Evolutionary conservation across 2,329 filamentous ascomycete genomes (phyloP), one percentile per base, ranked within the genome.

Genomic region (Colletotrichum theobromicola): DNA sequence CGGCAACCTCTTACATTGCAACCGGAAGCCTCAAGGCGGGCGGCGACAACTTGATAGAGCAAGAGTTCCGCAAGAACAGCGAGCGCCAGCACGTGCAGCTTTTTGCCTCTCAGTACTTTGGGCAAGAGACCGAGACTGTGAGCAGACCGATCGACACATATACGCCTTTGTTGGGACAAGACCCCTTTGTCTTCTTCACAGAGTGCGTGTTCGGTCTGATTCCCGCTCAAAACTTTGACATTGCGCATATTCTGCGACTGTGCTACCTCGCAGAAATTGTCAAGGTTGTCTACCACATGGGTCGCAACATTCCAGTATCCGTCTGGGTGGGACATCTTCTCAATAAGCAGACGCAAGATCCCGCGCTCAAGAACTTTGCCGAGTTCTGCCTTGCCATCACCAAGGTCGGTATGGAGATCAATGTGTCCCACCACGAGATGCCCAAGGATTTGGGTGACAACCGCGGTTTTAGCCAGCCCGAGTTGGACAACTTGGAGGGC

Each of bases 201-300:
- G 94, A 98, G 81, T 93, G 91, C 79, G 92, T 94, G 1, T 90
- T 95, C 66, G 93, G 92, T 69, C 82, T 97, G 21, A 89, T 90
- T 8, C 89, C 93, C 10, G 89, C 93, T 3, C 90, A 95, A 32
- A 87, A 90, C 53, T 89, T 94, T 50, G 94, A 97, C 70, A 91
- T 97, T 55, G 90, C 93, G 53, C 94, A 98, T 82, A 83, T 98
- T 66, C 84, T 98, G 64, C 92, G 94, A 46, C 87, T 98, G 60
- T 98, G 95, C 84, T 98, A 98, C 81, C 89, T 98, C 70, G 95
- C 95, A 4, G 97, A 99, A 84, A 92, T 99, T 72, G 92, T 97
- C 74, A 97, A 98, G 84, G 92, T 95, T 7, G 89, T 95, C 18
- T 88, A 88, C 75, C 87, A 90, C 79, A 87, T 92, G 81, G 87